These are phyloP conservation scores for Fusarium sororula DNA, from an alignment of 2,329 filamentous ascomycete species.

Conservation along the genomic window DNA sequence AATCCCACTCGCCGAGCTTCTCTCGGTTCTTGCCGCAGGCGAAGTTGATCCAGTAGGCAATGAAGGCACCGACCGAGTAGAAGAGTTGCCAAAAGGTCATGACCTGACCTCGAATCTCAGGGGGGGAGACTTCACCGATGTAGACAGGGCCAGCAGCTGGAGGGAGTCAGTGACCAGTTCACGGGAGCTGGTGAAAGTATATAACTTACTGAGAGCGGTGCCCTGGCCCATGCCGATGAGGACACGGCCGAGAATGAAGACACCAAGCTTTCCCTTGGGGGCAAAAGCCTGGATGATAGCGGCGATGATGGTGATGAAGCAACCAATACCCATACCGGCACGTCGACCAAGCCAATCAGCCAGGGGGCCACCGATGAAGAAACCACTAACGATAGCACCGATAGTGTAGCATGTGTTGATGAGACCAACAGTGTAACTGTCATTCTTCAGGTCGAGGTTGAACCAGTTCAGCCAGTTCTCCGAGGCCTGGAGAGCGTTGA, in stretches of 20 bases:
- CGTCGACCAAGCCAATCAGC: slow-evolving; percentile 70
- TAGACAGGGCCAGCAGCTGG: slow-evolving; percentile 73
- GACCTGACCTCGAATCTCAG: slow-evolving; percentile 71
- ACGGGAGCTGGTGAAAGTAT: not conserved
- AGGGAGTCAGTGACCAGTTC: not conserved
- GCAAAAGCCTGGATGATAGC: slow-evolving; percentile 75
- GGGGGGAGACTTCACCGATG: slow-evolving; percentile 73
- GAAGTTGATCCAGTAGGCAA: slow-evolving; percentile 66
- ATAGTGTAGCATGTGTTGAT: slow-evolving; percentile 77
- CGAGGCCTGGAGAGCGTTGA: slow-evolving; percentile 76
- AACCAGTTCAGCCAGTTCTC: slow-evolving; percentile 73
- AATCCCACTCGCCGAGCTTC: slow-evolving; percentile 74
- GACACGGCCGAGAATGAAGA: slow-evolving; percentile 74
- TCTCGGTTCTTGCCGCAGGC: slow-evolving; percentile 65
- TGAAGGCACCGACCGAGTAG: slow-evolving; percentile 69
- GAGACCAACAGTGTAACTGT: slow-evolving; percentile 56
- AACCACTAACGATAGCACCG: slow-evolving; percentile 74
- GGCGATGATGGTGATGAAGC: slow-evolving; percentile 70
- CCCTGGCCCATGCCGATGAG: slow-evolving; percentile 77
- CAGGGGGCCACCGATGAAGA: slow-evolving; percentile 72
- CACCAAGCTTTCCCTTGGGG: slow-evolving; percentile 67
- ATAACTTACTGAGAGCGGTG: slow-evolving; percentile 62
- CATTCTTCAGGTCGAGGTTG: slow-evolving; percentile 55
- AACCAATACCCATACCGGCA: slow-evolving; percentile 71
- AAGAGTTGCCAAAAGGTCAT: slow-evolving; percentile 76